Conservation (phyloP, 805 yeast genomes). For the Nakazawaea ernobii region DNA sequence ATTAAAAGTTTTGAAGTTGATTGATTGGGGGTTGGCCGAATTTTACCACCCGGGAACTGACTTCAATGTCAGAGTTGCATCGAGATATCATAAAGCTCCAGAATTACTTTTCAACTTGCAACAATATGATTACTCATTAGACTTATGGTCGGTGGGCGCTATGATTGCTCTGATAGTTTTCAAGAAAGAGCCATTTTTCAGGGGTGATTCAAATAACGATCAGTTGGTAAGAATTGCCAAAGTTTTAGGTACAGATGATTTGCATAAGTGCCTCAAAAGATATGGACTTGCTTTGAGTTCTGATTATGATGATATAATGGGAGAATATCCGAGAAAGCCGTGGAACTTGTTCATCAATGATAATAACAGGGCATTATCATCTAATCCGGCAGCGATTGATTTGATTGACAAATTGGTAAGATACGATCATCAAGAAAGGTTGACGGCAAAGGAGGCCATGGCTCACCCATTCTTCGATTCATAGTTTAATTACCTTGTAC, state of each 20-base stretch:
- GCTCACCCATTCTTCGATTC: slow-evolving; percentile 63
- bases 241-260: slow-evolving; percentile 78
- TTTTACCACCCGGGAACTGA: slow-evolving; percentile 87
- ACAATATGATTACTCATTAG: slow-evolving; percentile 83
- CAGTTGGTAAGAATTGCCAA: slow-evolving; percentile 87
- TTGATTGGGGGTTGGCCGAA: slow-evolving; percentile 95
- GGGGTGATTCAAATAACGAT: slow-evolving; percentile 87
- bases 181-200: slow-evolving; percentile 88
- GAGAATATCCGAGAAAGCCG: slow-evolving; percentile 58
- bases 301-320: slow-evolving; percentile 73
- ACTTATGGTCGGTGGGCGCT: slow-evolving; percentile 88
- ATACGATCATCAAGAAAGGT: slow-evolving; percentile 83
- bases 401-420: slow-evolving; percentile 67
- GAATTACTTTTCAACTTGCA: slow-evolving; percentile 79
- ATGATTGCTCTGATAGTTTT: slow-evolving; percentile 87
- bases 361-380: slow-evolving; percentile 43
- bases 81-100: slow-evolving; percentile 89
- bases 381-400: slow-evolving; percentile 55
- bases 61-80: slow-evolving; percentile 88
- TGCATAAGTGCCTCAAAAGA: slow-evolving; percentile 58
- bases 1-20: slow-evolving; percentile 55
- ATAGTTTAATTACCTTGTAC: no score
- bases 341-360: slow-evolving; percentile 60
- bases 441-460: slow-evolving; percentile 88
- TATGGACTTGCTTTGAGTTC: slow-evolving; percentile 65